Evolutionary conservation across 2,329 filamentous ascomycete species (phyloP), one percentile per base, ranked within the genome.

Genomic region (Lomentospora prolificans): DNA sequence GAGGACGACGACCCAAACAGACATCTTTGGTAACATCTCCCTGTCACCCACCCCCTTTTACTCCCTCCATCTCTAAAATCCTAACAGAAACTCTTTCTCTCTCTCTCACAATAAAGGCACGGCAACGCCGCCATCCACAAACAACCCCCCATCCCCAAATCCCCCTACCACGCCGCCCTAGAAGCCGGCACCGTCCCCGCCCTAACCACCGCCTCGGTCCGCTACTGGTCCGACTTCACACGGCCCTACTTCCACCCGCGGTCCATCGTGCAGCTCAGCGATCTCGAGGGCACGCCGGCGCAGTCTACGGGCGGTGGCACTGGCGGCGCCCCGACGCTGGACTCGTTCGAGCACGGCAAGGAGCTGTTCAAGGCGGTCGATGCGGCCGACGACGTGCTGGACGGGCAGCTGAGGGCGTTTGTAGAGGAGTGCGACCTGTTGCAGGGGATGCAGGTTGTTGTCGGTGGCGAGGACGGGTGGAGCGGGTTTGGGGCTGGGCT

Each of bases 151-250:
- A 88, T 97, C 54, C 72, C 78, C 36, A 81, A 80, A 58, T 90
- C 82, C 65, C 75, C 82, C 50, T 97, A 96, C 68, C 90, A 95
- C 65, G 78, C 82, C 64, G 86, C 84, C 60, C 81, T 97, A 3
- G 88, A 96, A 62, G 71, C 82, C 28, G 90, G 90, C 22, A 67
- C 79, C 4, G 69, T 80, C 3, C 79, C 87, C 0, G 72, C 75
- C 54, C 77, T 96, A 19, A 86, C 79, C 1, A 76, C 83, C 1
- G 80, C 84, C 5, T 80, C 81, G 9, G 87, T 97, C n/a, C 82
- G 90, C 55, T 97, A 94, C 72, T 99, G 94, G 92, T 95, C 90
- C 30, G 94, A 99, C 69, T 97, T 90, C 70, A 95, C 89, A 62
- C 83, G 90, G 25, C 81, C 94, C n/a, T 99, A 84, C 70, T 96